Evolutionary conservation across 179 eudicot species (phyloP).

Genomic region (Beta corolliflora): DNA sequence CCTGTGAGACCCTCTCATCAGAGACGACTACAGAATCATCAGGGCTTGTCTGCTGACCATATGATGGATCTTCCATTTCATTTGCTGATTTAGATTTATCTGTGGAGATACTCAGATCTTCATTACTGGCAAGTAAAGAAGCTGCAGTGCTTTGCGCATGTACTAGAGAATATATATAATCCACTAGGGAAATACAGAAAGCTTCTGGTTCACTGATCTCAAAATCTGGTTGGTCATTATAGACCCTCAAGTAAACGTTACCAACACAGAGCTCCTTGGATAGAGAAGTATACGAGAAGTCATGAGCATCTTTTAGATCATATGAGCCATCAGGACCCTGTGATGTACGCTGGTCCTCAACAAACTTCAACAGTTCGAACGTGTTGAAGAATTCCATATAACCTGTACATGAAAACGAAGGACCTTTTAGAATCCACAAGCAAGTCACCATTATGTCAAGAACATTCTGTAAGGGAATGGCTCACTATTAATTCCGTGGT

Average conservation of each 20-base stretch:
- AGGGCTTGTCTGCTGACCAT: conserved; percentile 34
- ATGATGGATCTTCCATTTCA: conserved; percentile 42
- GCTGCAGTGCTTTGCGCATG: conserved; percentile 32
- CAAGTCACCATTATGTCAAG: background rate
- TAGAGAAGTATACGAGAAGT: conserved; percentile 65
- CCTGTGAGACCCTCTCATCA: conserved; percentile 39
- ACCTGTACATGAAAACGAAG: conserved; percentile 55
- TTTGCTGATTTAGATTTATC: conserved; percentile 36
- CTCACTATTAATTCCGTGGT: too few relatives aligned
- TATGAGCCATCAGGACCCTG: conserved; percentile 88
- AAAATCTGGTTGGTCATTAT: conserved; percentile 96
- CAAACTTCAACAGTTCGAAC: conserved; percentile 77
- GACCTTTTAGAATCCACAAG: background rate
- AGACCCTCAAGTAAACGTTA: conserved; percentile 93
- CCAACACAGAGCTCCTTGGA: conserved; percentile 88
- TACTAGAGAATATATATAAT: conserved; percentile 65
- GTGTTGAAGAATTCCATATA: conserved; percentile 95
- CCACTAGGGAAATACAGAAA: conserved; percentile 87
- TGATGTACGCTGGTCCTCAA: conserved; percentile 84
- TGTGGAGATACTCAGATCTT: conserved; percentile 29
- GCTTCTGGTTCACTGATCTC: conserved; percentile 92
- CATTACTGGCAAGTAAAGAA: conserved; percentile 26
- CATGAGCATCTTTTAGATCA: conserved; percentile 70
- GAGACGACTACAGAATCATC: conserved; percentile 44
- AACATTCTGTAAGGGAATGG: too few relatives aligned